Evolutionary conservation across 148 eudicot genomes (phyloP).

Genomic region (Diospyros lotus): DNA sequence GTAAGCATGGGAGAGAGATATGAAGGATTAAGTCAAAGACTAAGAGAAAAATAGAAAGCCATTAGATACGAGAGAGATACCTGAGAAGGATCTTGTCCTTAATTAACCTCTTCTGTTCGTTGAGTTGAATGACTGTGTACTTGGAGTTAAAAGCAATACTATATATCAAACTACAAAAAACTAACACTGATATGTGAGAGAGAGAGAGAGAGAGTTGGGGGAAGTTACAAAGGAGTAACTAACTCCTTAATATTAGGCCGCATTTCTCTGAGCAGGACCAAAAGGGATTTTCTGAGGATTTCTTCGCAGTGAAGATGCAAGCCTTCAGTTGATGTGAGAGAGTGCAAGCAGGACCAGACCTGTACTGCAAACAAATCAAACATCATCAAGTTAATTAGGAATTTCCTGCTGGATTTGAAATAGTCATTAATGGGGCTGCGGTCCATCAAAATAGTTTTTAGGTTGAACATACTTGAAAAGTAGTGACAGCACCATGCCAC

Average conservation of each 20-base stretch:
- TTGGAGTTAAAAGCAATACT: neutral
- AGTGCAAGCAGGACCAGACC: conserved; percentile 27
- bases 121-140: conserved; percentile 8
- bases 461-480: neutral
- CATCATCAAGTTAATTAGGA: conserved; percentile 44
- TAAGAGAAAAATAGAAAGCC: neutral
- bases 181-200: neutral
- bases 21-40: neutral
- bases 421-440: too few relatives aligned
- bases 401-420: neutral
- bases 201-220: conserved; percentile 7
- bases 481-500: neutral
- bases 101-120: neutral
- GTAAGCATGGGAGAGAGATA: neutral
- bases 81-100: neutral
- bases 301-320: conserved; percentile 88
- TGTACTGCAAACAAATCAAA: conserved; percentile 45
- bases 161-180: conserved; percentile 14
- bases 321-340: conserved; percentile 64
- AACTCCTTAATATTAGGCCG: too few relatives aligned
- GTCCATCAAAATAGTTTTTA: too few relatives aligned
- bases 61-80: conserved; percentile 1
- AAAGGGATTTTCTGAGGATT: conserved; percentile 65
- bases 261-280: conserved; percentile 52
- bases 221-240: too few relatives aligned